phyloP scores from a whole-genome alignment of 108 stramenopile species.

The Conticribra guillardii region DNA sequence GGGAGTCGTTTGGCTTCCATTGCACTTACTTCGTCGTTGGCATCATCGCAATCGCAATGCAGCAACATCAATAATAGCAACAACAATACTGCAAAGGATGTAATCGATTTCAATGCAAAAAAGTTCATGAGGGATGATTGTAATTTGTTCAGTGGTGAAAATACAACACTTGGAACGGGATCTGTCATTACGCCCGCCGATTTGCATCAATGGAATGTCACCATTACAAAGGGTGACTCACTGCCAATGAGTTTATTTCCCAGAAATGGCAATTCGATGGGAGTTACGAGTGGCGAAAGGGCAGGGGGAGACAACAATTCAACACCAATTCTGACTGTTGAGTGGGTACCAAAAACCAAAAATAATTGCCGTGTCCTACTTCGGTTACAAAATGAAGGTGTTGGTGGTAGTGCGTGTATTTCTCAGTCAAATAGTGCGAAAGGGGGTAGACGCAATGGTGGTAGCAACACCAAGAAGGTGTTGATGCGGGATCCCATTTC shows the following conservation, averaged over 20 bases:
- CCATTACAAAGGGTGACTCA: conserved; percentile 21
- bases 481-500: no score
- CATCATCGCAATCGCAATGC: no score
- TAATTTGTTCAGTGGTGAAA: background rate
- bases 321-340: background rate
- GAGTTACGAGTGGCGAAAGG: background rate
- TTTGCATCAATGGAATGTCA: conserved; percentile 21
- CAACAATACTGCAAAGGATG: background rate
- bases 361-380: background rate
- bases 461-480: no score
- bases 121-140: no score
- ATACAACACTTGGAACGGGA: conserved; percentile 2
- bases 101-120: background rate
- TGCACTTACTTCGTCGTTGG: background rate
- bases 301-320: background rate
- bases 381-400: background rate
- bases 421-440: no score
- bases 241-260: conserved; percentile 21
- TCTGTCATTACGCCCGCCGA: conserved; percentile 22
- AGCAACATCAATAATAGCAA: no score
- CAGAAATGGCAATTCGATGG: no score
- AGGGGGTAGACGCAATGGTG: no score
- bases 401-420: no score
- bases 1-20: conserved; percentile 34
- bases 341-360: background rate